These are phyloP conservation scores for Teunomyces panamensis DNA, from an alignment of 805 yeast species.

Conservation along the genomic window DNA sequence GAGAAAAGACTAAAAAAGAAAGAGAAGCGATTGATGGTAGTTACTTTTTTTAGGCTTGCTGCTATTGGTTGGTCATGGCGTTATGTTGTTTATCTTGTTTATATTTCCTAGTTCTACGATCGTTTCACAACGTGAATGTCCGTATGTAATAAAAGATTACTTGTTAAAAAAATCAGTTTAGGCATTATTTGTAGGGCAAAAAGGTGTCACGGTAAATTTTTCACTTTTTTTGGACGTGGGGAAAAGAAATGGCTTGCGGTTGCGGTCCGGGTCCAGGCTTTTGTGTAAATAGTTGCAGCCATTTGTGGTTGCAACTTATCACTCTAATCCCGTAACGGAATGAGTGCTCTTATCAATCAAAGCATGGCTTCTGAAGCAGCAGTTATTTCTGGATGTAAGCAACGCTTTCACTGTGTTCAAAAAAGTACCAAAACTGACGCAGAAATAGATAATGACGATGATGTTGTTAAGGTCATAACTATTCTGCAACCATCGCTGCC, in stretches of 20 bases:
- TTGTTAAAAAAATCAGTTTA: background rate
- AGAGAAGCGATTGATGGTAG: slow-evolving; percentile 1
- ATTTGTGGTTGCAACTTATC: slow-evolving; percentile 9
- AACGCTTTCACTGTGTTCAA: too few relatives aligned
- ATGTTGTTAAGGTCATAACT: too few relatives aligned
- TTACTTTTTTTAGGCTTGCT: background rate
- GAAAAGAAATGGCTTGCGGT: background rate
- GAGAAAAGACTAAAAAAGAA: background rate
- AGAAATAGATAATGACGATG: too few relatives aligned
- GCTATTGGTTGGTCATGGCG: slow-evolving; percentile 6
- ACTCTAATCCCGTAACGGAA: background rate
- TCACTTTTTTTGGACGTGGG: background rate
- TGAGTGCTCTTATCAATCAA: background rate
- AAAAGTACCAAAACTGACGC: too few relatives aligned
- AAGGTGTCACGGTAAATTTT: background rate
- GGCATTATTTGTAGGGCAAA: background rate
- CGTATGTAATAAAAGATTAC: slow-evolving; percentile 10
- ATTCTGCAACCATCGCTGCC: too few relatives aligned
- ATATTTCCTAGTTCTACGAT: slow-evolving; percentile 6
- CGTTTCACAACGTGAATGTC: slow-evolving; percentile 10
- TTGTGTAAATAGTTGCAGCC: slow-evolving; percentile 14
- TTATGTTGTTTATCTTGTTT: background rate
- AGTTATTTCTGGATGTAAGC: too few relatives aligned
- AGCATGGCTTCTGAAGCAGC: background rate
- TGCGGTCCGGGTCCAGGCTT: background rate